Base-by-base conservation (phyloP, 169 alveolate species). In the Cryptosporidium xiaoi region DNA sequence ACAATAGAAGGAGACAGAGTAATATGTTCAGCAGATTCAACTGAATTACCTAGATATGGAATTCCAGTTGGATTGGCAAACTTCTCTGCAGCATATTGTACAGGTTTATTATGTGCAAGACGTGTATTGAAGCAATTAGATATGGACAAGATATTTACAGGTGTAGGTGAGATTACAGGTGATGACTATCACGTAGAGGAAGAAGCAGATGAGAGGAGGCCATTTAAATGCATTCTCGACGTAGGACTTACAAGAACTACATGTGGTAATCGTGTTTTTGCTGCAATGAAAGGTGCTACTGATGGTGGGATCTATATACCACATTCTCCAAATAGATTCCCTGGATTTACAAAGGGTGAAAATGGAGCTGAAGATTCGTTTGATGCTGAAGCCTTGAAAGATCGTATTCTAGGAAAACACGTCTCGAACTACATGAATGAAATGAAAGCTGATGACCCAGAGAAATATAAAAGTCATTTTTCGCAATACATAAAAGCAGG, bases 261-360 rank as follows among this genome's bases (percentile, higher is more conserved):
- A 66, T 96, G 98, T 67, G 99, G 99, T 44, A 97, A 97, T 95
- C 98, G 99, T 90, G 99, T 97, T 50, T 99, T 98, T 94, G 99
- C 99, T 62, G 99, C 99, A 55, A 94, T 99, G 95, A 99, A 99
- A 95, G 99, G 99, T 33, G 99, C 99, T 56, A 95, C 97, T 58
- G 99, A 99, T 92, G 99, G 99, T 44, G 99, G 99, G 36, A 92
- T 98, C 65, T 96, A 97, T 90, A 95, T 99, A 64, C 99, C 99
- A n/a, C 99, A 99, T 97, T 94, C 97, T 69, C 95, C 94, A 93
- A 97, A 96, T 94, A 96, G 99, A 90, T 99, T 99, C 99, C 99
- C 99, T 24, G 99, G 99, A 62, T 98, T 93, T 96, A 91, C 92
- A 56, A 92, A 91, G 90, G 94, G 91, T 46, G 94, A 90, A 65